Evolutionary conservation across 2,329 filamentous ascomycete genomes (phyloP), one percentile per base, ranked within the genome.

Genomic region (Diaporthe australafricana): DNA sequence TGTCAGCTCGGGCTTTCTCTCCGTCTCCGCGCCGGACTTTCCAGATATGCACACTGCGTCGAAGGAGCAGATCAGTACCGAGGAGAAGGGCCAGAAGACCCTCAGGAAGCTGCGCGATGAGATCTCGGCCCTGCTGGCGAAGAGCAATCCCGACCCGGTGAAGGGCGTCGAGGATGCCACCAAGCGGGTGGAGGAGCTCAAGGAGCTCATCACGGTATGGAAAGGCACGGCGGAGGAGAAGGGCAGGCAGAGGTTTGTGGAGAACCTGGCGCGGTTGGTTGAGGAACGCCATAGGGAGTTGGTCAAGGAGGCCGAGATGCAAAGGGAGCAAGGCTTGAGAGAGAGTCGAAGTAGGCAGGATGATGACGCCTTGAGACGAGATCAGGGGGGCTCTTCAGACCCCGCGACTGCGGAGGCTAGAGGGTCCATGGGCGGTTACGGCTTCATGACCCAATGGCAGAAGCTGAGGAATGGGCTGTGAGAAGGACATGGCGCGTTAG

Each of bases 171-270:
- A 94, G 75, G 91, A 91, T 71, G 96, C 96, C 0, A 89, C 89
- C 16, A 87, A 87, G 70, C 87, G 94, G 55, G 91, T 98, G 17
- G 92, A 94, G 78, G 90, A 93, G 78, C 86, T 98, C 70, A 92
- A 94, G 78, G 88, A 91, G 74, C 83, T 98, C 74, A 90, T 91
- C 5, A 84, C 84, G n/a, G 91, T 99, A 27, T 99, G 96, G 95
- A 96, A 93, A 80, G 95, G 95, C n/a, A 98, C 96, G 2, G 93
- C 94, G 0, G 96, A 99, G 83, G 96, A 98, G 81, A 97, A 94
- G 82, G 94, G 94, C 7, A 87, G 96, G 68, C 84, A 84, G 12
- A 93, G 90, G 77, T 95, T 98, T 79, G 91, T 99, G 22, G 96
- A 98, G 75, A 88, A 88, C 66, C 81, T 99, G 77, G 90, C 91